Evolutionary conservation across 2,329 filamentous ascomycete genomes (phyloP).

Genomic region (Dactylonectria macrodidyma): DNA sequence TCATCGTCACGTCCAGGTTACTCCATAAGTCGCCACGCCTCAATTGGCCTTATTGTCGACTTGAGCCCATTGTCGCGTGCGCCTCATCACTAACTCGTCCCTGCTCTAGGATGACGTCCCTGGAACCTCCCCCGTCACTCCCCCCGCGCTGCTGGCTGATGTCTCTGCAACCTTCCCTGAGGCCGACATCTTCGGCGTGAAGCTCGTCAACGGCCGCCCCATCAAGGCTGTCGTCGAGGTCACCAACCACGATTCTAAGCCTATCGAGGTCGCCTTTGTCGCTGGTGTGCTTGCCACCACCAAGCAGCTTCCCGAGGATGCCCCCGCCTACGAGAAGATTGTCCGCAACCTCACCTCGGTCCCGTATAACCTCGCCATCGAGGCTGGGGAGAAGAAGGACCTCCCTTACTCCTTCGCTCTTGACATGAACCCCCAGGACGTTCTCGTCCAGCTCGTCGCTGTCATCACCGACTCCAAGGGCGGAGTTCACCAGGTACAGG

Average conservation of each 20-base stretch:
- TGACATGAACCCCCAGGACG: slow-evolving; percentile 93
- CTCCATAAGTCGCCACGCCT: neutral
- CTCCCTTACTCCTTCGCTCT: slow-evolving; percentile 88
- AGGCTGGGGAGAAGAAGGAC: slow-evolving; percentile 81
- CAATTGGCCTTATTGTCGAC: neutral
- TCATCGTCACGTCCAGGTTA: neutral
- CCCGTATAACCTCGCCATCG: slow-evolving; percentile 81
- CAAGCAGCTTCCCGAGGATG: slow-evolving; percentile 63
- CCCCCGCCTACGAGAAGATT: slow-evolving; percentile 67
- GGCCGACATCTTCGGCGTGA: slow-evolving; percentile 91
- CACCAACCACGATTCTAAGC: slow-evolving; percentile 84
- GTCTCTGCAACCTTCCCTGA: slow-evolving; percentile 75
- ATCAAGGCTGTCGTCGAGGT: slow-evolving; percentile 88
- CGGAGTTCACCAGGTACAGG: slow-evolving; percentile 81
- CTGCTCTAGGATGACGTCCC: slow-evolving; percentile 34
- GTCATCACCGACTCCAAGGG: slow-evolving; percentile 79
- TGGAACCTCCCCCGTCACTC: slow-evolving; percentile 43
- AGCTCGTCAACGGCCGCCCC: slow-evolving; percentile 92
- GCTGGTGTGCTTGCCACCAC: slow-evolving; percentile 79
- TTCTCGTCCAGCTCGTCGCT: slow-evolving; percentile 83
- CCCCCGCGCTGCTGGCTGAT: slow-evolving; percentile 69
- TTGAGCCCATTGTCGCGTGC: slow-evolving; percentile 24
- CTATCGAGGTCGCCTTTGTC: slow-evolving; percentile 83
- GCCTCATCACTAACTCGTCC: slow-evolving; percentile 1
- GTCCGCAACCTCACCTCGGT: slow-evolving; percentile 88